These are phyloP conservation scores for Ophiosphaerella korrae DNA, from an alignment of 2,329 filamentous ascomycete species.

Conservation along the genomic window DNA sequence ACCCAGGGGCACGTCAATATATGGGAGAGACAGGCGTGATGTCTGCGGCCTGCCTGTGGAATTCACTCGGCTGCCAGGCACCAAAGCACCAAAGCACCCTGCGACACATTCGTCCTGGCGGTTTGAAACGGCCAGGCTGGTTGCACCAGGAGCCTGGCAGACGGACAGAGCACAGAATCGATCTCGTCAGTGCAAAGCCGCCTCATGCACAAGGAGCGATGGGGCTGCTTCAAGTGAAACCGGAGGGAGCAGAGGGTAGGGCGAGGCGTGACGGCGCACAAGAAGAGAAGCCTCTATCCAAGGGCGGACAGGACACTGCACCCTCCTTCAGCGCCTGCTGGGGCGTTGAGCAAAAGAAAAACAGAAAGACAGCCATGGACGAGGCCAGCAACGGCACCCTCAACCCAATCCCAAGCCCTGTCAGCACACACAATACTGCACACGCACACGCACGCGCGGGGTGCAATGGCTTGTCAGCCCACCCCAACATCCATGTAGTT, in stretches of 20 bases:
- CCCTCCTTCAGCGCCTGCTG: constrained; percentile 29
- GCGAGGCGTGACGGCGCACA: constrained; percentile 43
- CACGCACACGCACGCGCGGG: neutral
- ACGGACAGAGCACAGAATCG: constrained; percentile 35
- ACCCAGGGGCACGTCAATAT: constrained; percentile 48
- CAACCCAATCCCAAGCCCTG: constrained; percentile 20
- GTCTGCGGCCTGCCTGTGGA: constrained; percentile 39
- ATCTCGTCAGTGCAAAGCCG: constrained; percentile 45
- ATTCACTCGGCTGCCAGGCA: constrained; percentile 46
- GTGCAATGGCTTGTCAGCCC: no score
- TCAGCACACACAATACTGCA: constrained; percentile 1
- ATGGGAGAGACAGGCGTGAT: constrained; percentile 43
- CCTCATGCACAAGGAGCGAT: constrained; percentile 47
- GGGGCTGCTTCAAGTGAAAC: constrained; percentile 45
- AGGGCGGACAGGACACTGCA: constrained; percentile 22
- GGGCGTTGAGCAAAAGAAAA: constrained; percentile 42
- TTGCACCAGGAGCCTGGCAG: constrained; percentile 44
- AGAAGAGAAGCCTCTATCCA: constrained; percentile 38
- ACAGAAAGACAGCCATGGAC: constrained; percentile 41
- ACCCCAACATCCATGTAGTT: constrained; percentile 3
- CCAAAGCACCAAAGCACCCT: constrained; percentile 46
- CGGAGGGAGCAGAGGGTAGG: constrained; percentile 31
- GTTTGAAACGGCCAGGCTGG: constrained; percentile 45
- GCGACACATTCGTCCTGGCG: constrained; percentile 45
- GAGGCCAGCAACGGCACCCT: constrained; percentile 21